Base-by-base conservation (phyloP, 176 grass and related monocot species). In the Lolium multiflorum region DNA sequence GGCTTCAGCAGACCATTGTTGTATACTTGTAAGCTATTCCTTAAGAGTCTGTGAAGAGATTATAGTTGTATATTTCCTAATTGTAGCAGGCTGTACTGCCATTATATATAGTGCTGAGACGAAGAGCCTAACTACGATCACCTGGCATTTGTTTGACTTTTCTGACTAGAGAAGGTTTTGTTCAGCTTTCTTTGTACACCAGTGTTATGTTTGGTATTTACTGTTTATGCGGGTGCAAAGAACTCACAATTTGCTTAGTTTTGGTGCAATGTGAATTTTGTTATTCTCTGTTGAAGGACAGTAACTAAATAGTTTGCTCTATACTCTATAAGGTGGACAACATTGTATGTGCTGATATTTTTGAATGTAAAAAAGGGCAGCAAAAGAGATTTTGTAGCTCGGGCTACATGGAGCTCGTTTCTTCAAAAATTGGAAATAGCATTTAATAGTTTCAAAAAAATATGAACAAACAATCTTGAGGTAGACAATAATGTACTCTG, bases 21-120 rank as follows among this genome's bases (percentile, higher is more conserved):
- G 89, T 91, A 91, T 91, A 87, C 59, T 87, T 80, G 49, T 77
- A 63, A 80, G 74, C 58, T 74, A 74, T 72, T 72, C 82, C 62
- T 63, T 77, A 46, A 79, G 48, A 72, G 79, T n/a, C 37, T 82
- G 64, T 87, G 74, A 76, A 84, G 74, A 80, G 15, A 68, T 80
- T 87, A 87, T 80, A 66, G 20, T 78, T 82, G 26, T 60, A 72
- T 56, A 90, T 52, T 78, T 73, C 63, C 88, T 64, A 68, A 86
- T 77, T 86, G 79, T 90, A 83, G 55, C 26, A 78, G 31, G 52
- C 16, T 56, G 16, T 18, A 17, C 13, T 66, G 63, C 26, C 71
- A 39, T 5, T 49, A 39, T 26, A 25, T 38, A 69, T 71, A 84
- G 54, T 72, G 43, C 43, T 68, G 41, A 79, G 44, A 31, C 28